Base-by-base conservation (phyloP, 2,329 filamentous ascomycete species). In the Penicillium concentricum region DNA sequence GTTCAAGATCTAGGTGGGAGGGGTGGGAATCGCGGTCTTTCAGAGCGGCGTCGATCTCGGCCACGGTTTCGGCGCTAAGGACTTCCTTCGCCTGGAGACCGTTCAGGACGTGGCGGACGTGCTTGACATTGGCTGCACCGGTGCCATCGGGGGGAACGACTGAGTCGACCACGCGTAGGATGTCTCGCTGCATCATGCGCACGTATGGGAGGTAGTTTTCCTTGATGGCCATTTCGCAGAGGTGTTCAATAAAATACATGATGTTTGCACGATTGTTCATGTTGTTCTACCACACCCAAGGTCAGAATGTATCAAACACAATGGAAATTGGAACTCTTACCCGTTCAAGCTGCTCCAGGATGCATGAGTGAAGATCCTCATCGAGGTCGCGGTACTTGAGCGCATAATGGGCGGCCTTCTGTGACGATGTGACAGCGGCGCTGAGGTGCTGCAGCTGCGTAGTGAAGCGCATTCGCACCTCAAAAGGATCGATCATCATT, bases 211-310 rank as follows among this genome's bases (percentile, higher is more conserved):
- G 78, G 66, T 94, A 87, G 61, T 86, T 84, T 63, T 91, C 90
- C 63, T 87, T 89, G 61, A 85, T 83, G 22, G 91, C 90, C 76
- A 91, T 82, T 71, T 97, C 93, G 71, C 95, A 90, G 65, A 99
- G 90, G 66, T 93, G 89, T 70, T 97, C 93, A 70, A 99, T 89
- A 76, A 99, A 99, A 77, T 96, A 99, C 89, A 99, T 96, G 74
- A 99, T 97, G 73, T 99, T 99, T 57, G 94, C 95, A 59, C 93
- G 84, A 50, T 88, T 96, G 76, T 99, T 99, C 89, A 99, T 96
- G 64, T 90, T 93, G 65, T 91, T 96, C 84, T 92, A 35, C 15
- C 13, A 16, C 13, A 12, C 32, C 20, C 7, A 34, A 54, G 1
- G 34, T 57, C 48, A 56, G 47, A 39, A 43, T 39, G 13, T 20